These are phyloP conservation scores for Suillus bovinus DNA, from an alignment of 768 basidiomycete species.

Conservation along the genomic window DNA sequence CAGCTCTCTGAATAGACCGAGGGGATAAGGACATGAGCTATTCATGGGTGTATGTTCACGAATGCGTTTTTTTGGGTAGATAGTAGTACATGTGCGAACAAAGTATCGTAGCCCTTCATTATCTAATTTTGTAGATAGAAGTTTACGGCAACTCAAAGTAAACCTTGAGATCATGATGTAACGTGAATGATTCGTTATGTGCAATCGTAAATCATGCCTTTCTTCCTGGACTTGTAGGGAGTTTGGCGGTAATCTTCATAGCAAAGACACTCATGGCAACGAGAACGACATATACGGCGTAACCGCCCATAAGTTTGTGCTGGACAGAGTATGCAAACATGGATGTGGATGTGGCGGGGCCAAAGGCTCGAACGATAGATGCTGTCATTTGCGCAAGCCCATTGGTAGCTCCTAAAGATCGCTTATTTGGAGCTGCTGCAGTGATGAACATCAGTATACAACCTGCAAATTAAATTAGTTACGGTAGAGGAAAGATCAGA, in stretches of 20 bases:
- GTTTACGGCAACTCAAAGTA: not conserved
- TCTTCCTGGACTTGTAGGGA: conserved; percentile 14
- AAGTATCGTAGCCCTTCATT: not conserved
- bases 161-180: not conserved
- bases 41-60: too few species aligned
- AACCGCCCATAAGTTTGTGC: conserved; percentile 36
- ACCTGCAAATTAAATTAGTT: conserved; percentile 38
- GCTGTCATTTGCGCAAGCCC: conserved; percentile 41
- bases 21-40: not conserved
- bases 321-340: conserved; percentile 40
- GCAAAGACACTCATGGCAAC: conserved; percentile 18
- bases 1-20: not conserved
- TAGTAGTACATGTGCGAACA: not conserved
- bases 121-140: not conserved
- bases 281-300: conserved; percentile 35
- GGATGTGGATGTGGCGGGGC: conserved; percentile 33
- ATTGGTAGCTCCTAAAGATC: conserved; percentile 69
- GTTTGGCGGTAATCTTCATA: conserved; percentile 21
- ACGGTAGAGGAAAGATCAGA: conserved; percentile 3
- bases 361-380: conserved; percentile 34
- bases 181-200: not conserved
- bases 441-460: conserved; percentile 72
- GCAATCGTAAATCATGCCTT: not conserved
- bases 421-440: conserved; percentile 62
- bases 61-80: not conserved